phyloP scores from a whole-genome alignment of 306 rosid genomes.

The Gillenia trifoliata region DNA sequence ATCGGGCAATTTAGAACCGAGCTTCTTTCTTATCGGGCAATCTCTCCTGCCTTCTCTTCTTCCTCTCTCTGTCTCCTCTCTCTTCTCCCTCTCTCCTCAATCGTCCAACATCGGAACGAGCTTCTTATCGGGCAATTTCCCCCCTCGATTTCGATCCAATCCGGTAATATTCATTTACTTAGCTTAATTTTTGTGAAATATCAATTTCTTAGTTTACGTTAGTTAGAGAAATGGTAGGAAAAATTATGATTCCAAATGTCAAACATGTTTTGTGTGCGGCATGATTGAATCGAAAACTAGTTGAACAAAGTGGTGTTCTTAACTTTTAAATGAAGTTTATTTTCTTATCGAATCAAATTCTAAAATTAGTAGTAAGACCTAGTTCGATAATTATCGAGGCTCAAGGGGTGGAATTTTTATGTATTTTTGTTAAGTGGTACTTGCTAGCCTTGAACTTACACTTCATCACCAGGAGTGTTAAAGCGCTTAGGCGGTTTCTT shows the following conservation, averaged over 20 bases:
- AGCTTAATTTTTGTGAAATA: neutral
- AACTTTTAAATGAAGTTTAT: neutral
- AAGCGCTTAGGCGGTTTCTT: too few relatives aligned
- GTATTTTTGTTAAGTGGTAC: neutral
- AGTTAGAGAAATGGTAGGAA: conserved; percentile 10
- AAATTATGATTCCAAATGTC: neutral
- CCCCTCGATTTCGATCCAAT: neutral
- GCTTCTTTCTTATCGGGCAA: too few relatives aligned
- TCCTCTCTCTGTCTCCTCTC: conserved; percentile 13
- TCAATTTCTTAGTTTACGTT: conserved; percentile 3
- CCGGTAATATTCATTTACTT: neutral
- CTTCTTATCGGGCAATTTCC: conserved; percentile 3
- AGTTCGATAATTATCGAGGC: neutral
- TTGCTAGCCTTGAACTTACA: too few relatives aligned
- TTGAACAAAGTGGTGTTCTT: neutral
- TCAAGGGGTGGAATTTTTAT: neutral
- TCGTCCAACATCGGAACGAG: conserved; percentile 6
- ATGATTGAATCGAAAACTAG: neutral
- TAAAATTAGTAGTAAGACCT: neutral
- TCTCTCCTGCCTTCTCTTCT: too few relatives aligned
- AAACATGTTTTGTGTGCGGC: neutral
- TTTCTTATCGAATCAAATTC: neutral
- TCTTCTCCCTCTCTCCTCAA: conserved; percentile 23
- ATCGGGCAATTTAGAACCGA: too few relatives aligned
- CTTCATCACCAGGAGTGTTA: too few relatives aligned